Conservation (phyloP, 1,139 yeast species). For the Entelexis sorbosivorans region DNA sequence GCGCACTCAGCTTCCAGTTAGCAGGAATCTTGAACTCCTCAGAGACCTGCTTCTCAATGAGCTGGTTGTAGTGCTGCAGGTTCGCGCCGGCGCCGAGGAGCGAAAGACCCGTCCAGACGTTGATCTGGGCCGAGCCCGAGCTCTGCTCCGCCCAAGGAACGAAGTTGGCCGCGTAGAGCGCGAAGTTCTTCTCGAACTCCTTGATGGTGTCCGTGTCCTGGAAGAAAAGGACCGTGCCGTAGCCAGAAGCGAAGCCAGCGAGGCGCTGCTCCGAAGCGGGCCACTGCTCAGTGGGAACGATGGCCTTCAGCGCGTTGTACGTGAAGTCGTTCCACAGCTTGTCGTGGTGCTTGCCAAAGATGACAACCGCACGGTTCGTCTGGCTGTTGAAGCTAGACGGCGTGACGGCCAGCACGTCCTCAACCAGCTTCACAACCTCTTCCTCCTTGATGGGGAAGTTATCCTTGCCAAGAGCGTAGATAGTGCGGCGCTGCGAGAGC, state of each 20-base stretch:
- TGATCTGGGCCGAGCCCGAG: conserved; percentile 38
- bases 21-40: conserved; percentile 34
- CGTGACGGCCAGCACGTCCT: conserved; percentile 20
- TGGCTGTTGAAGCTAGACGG: conserved; percentile 34
- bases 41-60: conserved; percentile 33
- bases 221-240: conserved; percentile 39
- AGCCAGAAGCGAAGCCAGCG: conserved; percentile 34
- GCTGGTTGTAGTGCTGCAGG: conserved; percentile 40
- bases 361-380: conserved; percentile 32
- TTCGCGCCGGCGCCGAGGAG: conserved; percentile 38
- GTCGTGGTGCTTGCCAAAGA: conserved; percentile 34
- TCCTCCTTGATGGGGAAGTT: conserved; percentile 19
- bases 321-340: conserved; percentile 33
- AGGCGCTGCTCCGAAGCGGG: conserved; percentile 32
- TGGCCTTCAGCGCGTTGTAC: conserved; percentile 22
- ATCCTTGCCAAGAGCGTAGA: conserved; percentile 22
- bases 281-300: conserved; percentile 27
- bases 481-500: conserved; percentile 21
- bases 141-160: conserved; percentile 38
- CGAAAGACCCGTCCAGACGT: conserved; percentile 38
- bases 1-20: conserved; percentile 37
- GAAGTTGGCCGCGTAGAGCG: conserved; percentile 35
- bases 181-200: conserved; percentile 34
- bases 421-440: conserved; percentile 20
- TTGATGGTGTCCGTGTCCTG: conserved; percentile 35